These are phyloP conservation scores for Amaranthus palmeri DNA, from an alignment of 148 eudicot species.

Conservation along the genomic window DNA sequence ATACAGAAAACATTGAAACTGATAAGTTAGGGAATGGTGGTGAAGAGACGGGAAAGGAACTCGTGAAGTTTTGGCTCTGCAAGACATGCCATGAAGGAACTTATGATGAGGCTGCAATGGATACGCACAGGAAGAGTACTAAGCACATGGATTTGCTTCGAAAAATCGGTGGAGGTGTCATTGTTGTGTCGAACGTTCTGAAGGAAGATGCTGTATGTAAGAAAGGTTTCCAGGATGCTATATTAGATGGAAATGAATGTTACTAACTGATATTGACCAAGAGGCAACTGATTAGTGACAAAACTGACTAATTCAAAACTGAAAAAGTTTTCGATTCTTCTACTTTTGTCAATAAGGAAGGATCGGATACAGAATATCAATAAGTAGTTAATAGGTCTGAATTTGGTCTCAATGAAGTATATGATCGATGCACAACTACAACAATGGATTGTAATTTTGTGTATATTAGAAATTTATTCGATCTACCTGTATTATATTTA, in stretches of 20 bases:
- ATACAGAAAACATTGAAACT: background rate
- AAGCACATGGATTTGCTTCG: slow-evolving; percentile 22
- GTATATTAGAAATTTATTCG: no score
- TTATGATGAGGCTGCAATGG: slow-evolving; percentile 26
- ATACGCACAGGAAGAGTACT: slow-evolving; percentile 27
- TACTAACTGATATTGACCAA: background rate
- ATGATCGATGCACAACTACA: no score
- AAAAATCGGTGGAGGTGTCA: slow-evolving; percentile 26
- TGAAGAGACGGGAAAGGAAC: slow-evolving; percentile 1
- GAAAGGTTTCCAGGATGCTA: slow-evolving; percentile 4
- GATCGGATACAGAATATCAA: no score
- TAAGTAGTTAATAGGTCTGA: no score
- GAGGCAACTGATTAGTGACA: background rate
- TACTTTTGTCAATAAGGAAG: no score
- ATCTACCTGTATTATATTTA: no score
- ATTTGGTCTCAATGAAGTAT: no score
- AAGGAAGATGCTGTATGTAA: slow-evolving; percentile 6
- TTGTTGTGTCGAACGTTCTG: slow-evolving; percentile 21
- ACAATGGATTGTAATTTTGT: no score
- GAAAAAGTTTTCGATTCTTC: no score
- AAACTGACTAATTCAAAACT: no score
- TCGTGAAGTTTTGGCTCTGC: slow-evolving; percentile 29
- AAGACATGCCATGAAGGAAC: slow-evolving; percentile 28
- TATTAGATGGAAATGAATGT: background rate
- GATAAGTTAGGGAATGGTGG: background rate